Base-by-base conservation (phyloP, 2,329 filamentous ascomycete genomes). In the Pezicula rhizophila region DNA sequence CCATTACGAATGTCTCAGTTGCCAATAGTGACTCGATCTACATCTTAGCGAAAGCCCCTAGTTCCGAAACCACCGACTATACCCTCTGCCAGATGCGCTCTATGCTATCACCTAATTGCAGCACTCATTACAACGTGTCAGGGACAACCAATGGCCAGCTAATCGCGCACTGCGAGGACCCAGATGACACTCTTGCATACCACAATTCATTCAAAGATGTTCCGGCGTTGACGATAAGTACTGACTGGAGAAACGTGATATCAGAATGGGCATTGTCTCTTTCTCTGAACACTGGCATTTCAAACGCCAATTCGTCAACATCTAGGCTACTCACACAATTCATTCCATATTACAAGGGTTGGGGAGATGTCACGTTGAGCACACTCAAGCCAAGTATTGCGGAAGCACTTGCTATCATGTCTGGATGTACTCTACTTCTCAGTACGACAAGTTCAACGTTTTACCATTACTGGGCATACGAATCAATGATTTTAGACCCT, bases 361-460 rank as follows among this genome's bases (percentile, higher is more conserved):
- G 88, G 0, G 69, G 75, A 31, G 64, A 33, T 11, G 41, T 47
- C 2, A 44, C 45, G 10, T 45, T 61, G 2, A 51, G 47, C 18
- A 25, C 71, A 0, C 60, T 66, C 0, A 64, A 84, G 0, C 88
- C 88, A 0, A 87, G 82, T 2, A 73, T 87, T n/a, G 82, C 80
- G 0, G 88, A 93, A 65, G 83, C 84, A 0, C 63, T 93, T 0
- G 85, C 87, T 0, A 85, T 89, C 0, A 74, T 90, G 57, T 77
- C 79, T 0, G 79, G 80, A 4, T 82, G 78, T 33, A 88, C 85
- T 0, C 64, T 90, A 0, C 73, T 90, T 8, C 71, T 82, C 39
- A 74, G 78, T 8, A 68, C 80, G 2, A 66, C 78, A 8, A 73
- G 79, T 48, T 69, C 83, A 0, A 82, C 84, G 0, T 88, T 85